Percentiles rank a stretch among this genome's conserved stretches.
phyloP scores from a whole-genome alignment of 1,284 basidiomycete species.

The Ustilago sp. region DNA sequence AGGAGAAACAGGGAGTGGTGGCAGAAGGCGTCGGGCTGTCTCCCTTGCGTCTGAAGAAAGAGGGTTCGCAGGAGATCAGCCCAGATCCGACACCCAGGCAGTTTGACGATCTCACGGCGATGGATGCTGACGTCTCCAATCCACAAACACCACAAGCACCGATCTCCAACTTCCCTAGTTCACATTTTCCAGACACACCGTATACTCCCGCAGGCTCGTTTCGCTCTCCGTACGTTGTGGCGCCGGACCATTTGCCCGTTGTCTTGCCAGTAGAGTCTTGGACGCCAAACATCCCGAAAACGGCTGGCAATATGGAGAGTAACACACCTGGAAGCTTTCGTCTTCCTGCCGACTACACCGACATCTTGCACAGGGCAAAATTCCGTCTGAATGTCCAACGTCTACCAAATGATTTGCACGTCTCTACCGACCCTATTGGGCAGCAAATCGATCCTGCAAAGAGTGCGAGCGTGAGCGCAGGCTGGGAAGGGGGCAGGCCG shows the following conservation, averaged over 20 bases:
- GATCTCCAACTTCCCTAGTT: not conserved
- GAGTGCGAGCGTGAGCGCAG: not conserved
- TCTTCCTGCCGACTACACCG: constrained; percentile 19
- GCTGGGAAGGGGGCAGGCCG: constrained; percentile 8
- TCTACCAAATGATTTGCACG: not conserved
- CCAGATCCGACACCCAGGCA: constrained; percentile 8
- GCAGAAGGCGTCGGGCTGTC: constrained; percentile 9
- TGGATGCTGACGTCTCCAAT: constrained; percentile 28
- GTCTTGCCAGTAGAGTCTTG: constrained; percentile 3
- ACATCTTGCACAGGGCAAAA: not conserved
- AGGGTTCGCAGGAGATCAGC: constrained; percentile 5
- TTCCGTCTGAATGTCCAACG: not conserved
- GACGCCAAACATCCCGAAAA: not conserved
- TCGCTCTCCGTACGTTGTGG: not conserved
- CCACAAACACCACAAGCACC: constrained; percentile 4
- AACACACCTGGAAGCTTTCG: constrained; percentile 1
- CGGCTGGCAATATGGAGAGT: no score
- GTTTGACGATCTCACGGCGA: not conserved
- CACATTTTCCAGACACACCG: not conserved
- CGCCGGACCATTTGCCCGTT: constrained; percentile 5
- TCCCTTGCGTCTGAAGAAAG: not conserved
- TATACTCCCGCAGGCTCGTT: not conserved
- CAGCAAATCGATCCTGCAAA: not conserved
- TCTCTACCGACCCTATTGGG: not conserved
- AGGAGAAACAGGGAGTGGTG: not conserved